Percentiles rank a stretch among this genome's conserved stretches.
Conservation (phyloP, 129 eudicot species). For the Centrapalus pauciflorus region DNA sequence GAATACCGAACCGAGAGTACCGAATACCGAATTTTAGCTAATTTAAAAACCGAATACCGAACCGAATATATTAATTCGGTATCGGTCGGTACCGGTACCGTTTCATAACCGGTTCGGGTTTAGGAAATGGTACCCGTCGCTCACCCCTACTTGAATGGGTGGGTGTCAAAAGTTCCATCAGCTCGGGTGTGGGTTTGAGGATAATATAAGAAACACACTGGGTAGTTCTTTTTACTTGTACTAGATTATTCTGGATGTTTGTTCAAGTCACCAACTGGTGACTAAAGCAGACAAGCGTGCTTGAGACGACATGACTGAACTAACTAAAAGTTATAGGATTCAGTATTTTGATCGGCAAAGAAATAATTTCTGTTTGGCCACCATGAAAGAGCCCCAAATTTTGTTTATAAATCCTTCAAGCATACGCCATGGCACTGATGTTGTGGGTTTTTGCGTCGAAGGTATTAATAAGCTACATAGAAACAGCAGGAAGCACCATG, state of each 20-base stretch:
- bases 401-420: background rate
- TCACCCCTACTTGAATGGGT: too few relatives aligned
- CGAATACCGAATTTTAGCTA: too few relatives aligned
- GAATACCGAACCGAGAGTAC: too few relatives aligned
- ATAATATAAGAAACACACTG: background rate
- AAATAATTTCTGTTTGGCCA: background rate
- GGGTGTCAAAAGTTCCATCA: too few relatives aligned
- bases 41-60: too few relatives aligned
- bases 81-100: too few relatives aligned
- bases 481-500: constrained; percentile 92
- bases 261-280: background rate
- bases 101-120: too few relatives aligned
- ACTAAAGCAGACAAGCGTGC: background rate
- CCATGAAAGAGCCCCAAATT: background rate
- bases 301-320: background rate
- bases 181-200: background rate
- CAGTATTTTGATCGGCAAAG: background rate
- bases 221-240: background rate
- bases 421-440: background rate
- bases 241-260: background rate
- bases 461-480: constrained; percentile 88
- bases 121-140: too few relatives aligned
- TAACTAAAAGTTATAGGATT: background rate
- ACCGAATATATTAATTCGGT: too few relatives aligned
- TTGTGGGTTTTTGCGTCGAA: constrained; percentile 23